phyloP scores from a whole-genome alignment of 805 yeast species.

The Candida caryicola region DNA sequence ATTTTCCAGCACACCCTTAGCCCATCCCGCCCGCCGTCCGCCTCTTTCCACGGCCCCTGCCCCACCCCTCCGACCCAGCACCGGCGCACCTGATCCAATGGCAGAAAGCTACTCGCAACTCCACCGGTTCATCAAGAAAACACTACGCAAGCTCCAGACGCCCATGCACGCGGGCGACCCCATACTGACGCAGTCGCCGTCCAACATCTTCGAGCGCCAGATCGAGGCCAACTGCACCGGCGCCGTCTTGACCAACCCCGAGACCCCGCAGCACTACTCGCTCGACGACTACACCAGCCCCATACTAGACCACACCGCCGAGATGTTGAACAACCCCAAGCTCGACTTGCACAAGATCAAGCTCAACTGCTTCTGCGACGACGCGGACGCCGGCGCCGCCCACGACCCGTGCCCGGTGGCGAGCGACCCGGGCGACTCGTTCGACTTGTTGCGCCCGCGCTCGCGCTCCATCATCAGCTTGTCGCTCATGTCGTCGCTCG shows the following conservation, averaged over 20 bases:
- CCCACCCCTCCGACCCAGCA: no score
- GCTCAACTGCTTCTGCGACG: slow-evolving; percentile 20
- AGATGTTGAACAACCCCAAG: slow-evolving; percentile 26
- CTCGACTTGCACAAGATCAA: slow-evolving; percentile 22
- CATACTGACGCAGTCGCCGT: slow-evolving; percentile 1
- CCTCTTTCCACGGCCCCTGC: no score
- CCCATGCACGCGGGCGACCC: not conserved
- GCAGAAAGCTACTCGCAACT: slow-evolving; percentile 1
- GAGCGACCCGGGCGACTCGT: slow-evolving; percentile 1
- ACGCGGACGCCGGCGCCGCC: not conserved
- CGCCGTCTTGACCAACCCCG: slow-evolving; percentile 11
- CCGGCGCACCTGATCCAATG: no score
- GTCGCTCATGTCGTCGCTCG: slow-evolving; percentile 20
- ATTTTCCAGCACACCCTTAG: no score
- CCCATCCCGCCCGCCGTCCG: no score
- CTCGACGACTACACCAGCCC: slow-evolving; percentile 31
- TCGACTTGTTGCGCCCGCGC: slow-evolving; percentile 12
- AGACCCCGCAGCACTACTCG: slow-evolving; percentile 23
- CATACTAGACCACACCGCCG: slow-evolving; percentile 30
- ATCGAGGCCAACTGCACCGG: slow-evolving; percentile 8
- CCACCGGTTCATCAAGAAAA: slow-evolving; percentile 11
- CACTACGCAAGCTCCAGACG: slow-evolving; percentile 8
- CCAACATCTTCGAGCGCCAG: slow-evolving; percentile 12
- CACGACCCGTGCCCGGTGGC: slow-evolving; percentile 2
- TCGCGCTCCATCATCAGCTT: slow-evolving; percentile 22